A percentile compares a stretch with the other conserved stretches of the same genome.
phyloP scores from a whole-genome alignment of 139 green algal species.

The Diplosphaera chodatii region DNA sequence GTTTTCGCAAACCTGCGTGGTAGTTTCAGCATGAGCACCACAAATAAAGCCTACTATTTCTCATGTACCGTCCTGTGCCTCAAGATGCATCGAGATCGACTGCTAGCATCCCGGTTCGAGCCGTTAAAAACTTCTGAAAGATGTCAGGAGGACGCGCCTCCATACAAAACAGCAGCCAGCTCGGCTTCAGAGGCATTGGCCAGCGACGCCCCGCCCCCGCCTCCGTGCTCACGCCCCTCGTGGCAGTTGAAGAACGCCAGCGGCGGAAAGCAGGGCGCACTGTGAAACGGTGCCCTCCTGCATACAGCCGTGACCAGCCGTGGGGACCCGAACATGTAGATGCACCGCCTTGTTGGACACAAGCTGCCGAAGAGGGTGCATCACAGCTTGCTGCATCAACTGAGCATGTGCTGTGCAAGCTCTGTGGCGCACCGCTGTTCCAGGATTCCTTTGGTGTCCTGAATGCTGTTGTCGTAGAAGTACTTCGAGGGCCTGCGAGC shows the following conservation, averaged over 20 bases:
- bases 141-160: not conserved
- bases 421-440: not conserved
- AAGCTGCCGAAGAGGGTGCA: too few relatives aligned
- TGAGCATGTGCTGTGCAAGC: too few relatives aligned
- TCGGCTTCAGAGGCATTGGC: slow-evolving; percentile 28
- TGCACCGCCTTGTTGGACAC: too few relatives aligned
- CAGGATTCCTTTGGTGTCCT: not conserved
- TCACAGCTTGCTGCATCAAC: too few relatives aligned
- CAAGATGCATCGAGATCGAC: too few relatives aligned
- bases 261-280: slow-evolving; percentile 11
- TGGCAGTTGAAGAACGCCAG: slow-evolving; percentile 39
- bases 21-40: too few relatives aligned
- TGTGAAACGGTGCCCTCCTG: slow-evolving; percentile 16
- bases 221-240: slow-evolving; percentile 43
- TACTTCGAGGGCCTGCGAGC: slow-evolving; percentile 39
- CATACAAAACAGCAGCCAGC: slow-evolving; percentile 20
- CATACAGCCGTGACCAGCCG: too few relatives aligned
- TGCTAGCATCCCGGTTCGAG: too few relatives aligned
- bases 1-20: slow-evolving; percentile 31
- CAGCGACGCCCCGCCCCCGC: slow-evolving; percentile 33
- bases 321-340: too few relatives aligned
- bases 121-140: not conserved
- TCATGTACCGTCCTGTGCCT: too few relatives aligned
- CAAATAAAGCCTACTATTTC: too few relatives aligned
- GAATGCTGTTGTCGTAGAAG: slow-evolving; percentile 50